Base-by-base conservation (phyloP, 192 early-diverging fungal species). In the Jimgerdemannia flammicorona region DNA sequence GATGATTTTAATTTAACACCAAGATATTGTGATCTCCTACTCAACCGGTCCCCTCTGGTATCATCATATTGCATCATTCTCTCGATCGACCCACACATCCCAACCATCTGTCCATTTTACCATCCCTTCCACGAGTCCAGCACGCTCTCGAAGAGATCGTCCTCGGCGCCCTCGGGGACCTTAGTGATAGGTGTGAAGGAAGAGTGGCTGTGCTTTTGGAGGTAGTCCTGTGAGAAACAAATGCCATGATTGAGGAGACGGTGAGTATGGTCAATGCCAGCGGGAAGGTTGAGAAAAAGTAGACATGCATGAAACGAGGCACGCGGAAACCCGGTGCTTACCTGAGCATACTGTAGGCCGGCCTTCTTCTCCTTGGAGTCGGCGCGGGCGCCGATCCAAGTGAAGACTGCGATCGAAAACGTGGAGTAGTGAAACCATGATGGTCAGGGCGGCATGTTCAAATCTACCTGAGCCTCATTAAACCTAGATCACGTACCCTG, bases 101-200 rank as follows among this genome's bases (percentile, higher is more conserved):
- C 29, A 29, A 59, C 49, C 49, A 59, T 29, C 29, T 2, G 49
- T 59, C 49, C 49, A 59, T 44, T n/a, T 73, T 74, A 80, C 80
- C 80, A 82, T 1, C 80, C 80, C 68, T 82, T 74, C 80, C 80
- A 80, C n/a, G 72, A 78, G 70, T 80, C 82, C 6, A 85, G 74
- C 19, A 69, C 69, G 29, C 80, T 78, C 54, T 86, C 80, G 72
- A 90, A 87, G 67, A 84, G 68, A 66, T 85, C 84, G 76, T 89
- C 84, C 72, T 94, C 93, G 59, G 80, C 87, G 14, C 93, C 94
- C 77, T 95, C 91, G 17, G 92, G 11, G 2, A 94, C 71, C 17
- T 88, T 86, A 19, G 88, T 84, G 64, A 94, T 86, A 49, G 88
- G 89, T 3, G 91, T 79, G 17, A 78, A 83, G 14, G 79, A 11